These are phyloP conservation scores for Coemansia sp. DNA, from an alignment of 192 early-diverging fungal genomes.

Conservation along the genomic window DNA sequence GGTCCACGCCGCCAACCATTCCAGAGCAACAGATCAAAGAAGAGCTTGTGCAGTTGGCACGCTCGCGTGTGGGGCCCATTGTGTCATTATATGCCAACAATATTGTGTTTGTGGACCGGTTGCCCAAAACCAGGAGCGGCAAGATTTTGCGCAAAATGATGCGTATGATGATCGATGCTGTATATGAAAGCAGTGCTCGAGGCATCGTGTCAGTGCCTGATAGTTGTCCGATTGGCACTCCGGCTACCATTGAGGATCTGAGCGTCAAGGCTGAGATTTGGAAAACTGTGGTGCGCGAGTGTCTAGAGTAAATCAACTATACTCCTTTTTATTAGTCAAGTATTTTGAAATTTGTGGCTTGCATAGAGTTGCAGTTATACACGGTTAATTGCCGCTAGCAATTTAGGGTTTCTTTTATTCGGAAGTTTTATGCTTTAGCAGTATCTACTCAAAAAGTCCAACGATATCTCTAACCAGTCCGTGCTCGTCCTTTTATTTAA, in stretches of 20 bases:
- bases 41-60: slow-evolving; percentile 63
- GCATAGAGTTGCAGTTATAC: too few relatives aligned
- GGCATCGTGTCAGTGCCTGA: slow-evolving; percentile 5
- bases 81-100: slow-evolving; percentile 74
- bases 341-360: too few relatives aligned
- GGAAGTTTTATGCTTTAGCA: too few relatives aligned
- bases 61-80: slow-evolving; percentile 75
- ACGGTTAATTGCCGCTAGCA: too few relatives aligned
- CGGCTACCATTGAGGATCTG: slow-evolving; percentile 83
- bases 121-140: slow-evolving; percentile 85
- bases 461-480: too few relatives aligned
- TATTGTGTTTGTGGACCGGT: slow-evolving; percentile 60
- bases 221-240: slow-evolving; percentile 55
- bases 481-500: too few relatives aligned
- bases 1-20: slow-evolving; percentile 10
- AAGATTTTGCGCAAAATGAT: slow-evolving; percentile 81
- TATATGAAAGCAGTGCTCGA: slow-evolving; percentile 49
- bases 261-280: slow-evolving; percentile 56
- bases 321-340: too few relatives aligned
- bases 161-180: slow-evolving; percentile 66
- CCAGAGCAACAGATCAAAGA: slow-evolving; percentile 18
- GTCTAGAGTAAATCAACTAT: too few relatives aligned
- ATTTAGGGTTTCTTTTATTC: too few relatives aligned
- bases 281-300: slow-evolving; percentile 18
- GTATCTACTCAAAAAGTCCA: too few relatives aligned